Base-by-base conservation (phyloP, 257 asterid species). In the Linaria vulgaris region DNA sequence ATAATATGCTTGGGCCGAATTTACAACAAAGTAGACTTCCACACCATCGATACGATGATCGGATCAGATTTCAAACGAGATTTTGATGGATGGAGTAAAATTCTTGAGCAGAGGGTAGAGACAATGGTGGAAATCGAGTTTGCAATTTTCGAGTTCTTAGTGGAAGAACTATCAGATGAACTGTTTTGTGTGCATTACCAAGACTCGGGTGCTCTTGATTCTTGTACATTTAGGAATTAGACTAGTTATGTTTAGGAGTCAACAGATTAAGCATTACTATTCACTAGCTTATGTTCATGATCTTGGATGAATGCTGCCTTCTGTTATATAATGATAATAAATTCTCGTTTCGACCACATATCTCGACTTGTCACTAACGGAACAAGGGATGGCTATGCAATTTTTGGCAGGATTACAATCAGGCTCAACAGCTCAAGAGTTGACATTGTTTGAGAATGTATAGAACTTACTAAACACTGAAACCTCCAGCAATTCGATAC, bases 21-120 rank as follows among this genome's bases (percentile, higher is more conserved):
- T 41, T 76, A 85, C 74, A 73, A 68, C 63, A 68, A 73, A 34
- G 83, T 69, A 0, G 79, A 82, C 12, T 71, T 59, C 9, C 67
- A 83, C 71, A 80, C 87, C 3, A 78, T 86, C 16, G 90, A 86
- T 51, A 75, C 75, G 95, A 81, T 82, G 94, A 79, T 80, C 8
- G 82, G 73, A 9, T 69, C 75, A 55, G 96, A 88, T 73, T 71
- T 85, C 37, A 77, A 63, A 34, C 47, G 58, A 3, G 88, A 80
- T 39, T 2, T 14, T 1, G 81, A 69, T 17, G 67, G 58, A 21
- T 83, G 96, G 96, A 80, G 55, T 25, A 80, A 39, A 47, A 75
- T 25, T 21, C 17, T n/a, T 2, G 77, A 68, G 56, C 78, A 88
- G 27, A 72, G 64, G 15, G 80, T 68, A 11, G 88, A 86, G 56